These are phyloP conservation scores for Ogataea degrootiae DNA, from an alignment of 805 yeast species.

Conservation along the genomic window DNA sequence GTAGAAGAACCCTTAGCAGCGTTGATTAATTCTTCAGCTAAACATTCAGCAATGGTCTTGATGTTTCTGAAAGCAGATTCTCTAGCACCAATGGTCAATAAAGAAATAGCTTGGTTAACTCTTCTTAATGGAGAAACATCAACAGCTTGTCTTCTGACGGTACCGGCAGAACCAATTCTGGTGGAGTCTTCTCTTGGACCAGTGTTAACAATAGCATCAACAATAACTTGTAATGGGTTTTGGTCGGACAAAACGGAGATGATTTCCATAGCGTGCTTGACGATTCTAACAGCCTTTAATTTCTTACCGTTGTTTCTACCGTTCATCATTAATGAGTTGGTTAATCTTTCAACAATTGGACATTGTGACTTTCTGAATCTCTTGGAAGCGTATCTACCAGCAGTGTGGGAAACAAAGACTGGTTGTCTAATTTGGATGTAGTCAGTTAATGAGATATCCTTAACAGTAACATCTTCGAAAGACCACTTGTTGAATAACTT, in stretches of 20 bases:
- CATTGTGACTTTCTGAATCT: conserved; percentile 99
- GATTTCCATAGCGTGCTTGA: conserved; percentile 98
- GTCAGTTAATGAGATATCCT: conserved; percentile 97
- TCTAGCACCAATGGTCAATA: conserved; percentile 99
- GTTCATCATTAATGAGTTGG: conserved; percentile 99
- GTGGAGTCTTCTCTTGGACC: conserved; percentile 99
- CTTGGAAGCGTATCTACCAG: conserved; percentile 99
- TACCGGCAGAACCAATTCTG: conserved; percentile 99
- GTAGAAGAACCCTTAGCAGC: conserved; percentile 99
- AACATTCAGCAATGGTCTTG: conserved; percentile 99
- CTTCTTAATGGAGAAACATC: conserved; percentile 99
- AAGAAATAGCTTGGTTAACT: conserved; percentile 98
- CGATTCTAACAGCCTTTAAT: conserved; percentile 99
- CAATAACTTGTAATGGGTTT: conserved; percentile 99
- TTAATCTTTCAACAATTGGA: conserved; percentile 98
- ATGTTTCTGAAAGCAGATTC: conserved; percentile 99
- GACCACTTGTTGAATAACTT: conserved; percentile 99
- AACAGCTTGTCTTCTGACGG: conserved; percentile 99
- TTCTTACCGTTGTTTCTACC: conserved; percentile 99
- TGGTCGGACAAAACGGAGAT: conserved; percentile 95
- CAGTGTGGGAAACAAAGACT: conserved; percentile 97
- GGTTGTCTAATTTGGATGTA: conserved; percentile 98
- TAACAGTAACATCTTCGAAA: conserved; percentile 94
- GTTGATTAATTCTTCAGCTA: conserved; percentile 99
- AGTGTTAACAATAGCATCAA: conserved; percentile 98